Evolutionary conservation across 495 filamentous ascomycete species (phyloP), one percentile per base, ranked within the genome.

Genomic region (Talaromyces adpressus): DNA sequence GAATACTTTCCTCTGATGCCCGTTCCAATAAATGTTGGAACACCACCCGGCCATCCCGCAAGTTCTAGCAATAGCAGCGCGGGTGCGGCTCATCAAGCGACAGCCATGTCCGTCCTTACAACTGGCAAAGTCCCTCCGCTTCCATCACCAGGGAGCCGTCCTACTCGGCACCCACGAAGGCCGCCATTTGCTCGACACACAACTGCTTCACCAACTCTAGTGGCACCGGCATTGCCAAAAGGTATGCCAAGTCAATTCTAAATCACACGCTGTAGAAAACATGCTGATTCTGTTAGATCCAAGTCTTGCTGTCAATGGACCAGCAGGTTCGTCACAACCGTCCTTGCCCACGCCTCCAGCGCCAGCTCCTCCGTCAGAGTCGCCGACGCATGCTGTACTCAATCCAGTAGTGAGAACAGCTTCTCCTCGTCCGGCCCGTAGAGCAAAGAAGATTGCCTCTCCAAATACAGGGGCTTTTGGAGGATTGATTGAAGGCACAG

Each of bases 1-100:
- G 93, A 95, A 67, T 98, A 98, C 73, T 98, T 97, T 69, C 91
- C 93, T 20, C 87, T 89, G 11, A 92, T 93, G 83, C 90, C 91
- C 8, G 75, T 64, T 64, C 81, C 73, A 59, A 61, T 69, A 14
- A 76, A 73, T 29, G 67, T 68, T 12, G 69, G 70, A 6, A 78
- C 76, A 14, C 77, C 76, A 2, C 73, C 76, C 20, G 66, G 68
- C 63, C 71, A 75, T 73, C 63, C 79, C 74, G 67, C 71, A 73
- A 73, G 54, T 11, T 64, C 62, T 51, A 36, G 36, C 30, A 61
- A 70, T 11, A 65, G 64, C 29, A 64, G 62, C 29, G 63, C 69
- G 6, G 73, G 59, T 66, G 66, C 74, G 4, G 52, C 52, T n/a
- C 71, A 73, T 45, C 58, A 57, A 39, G 64, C 71, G 0, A 71